phyloP scores from a whole-genome alignment of 768 basidiomycete species.

The Cyathus striatus region DNA sequence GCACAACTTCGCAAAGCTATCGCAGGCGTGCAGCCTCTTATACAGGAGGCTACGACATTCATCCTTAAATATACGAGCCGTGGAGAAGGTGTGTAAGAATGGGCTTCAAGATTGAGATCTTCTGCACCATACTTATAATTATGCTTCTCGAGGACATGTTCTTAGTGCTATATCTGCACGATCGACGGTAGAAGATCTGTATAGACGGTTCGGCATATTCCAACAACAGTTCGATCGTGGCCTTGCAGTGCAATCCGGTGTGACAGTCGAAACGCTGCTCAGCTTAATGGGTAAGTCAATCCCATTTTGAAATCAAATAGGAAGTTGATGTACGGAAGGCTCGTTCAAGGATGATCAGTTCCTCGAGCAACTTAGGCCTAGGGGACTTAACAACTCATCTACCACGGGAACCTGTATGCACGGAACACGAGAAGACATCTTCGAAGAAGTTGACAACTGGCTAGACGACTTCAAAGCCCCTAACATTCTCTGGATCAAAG shows the following conservation, averaged over 20 bases:
- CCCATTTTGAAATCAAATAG: background rate
- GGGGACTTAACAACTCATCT: conserved; percentile 1
- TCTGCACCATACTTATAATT: background rate
- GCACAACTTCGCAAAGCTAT: conserved; percentile 14
- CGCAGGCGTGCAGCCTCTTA: conserved; percentile 13
- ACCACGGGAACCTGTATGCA: background rate
- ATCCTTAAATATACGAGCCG: conserved; percentile 10
- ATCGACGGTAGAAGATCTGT: conserved; percentile 11
- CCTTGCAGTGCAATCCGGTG: conserved; percentile 13
- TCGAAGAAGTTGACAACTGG: conserved; percentile 11
- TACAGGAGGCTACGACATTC: conserved; percentile 17
- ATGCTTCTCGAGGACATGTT: conserved; percentile 4
- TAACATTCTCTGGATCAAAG: conserved; percentile 22
- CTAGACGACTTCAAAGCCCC: conserved; percentile 28
- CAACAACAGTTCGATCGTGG: conserved; percentile 18
- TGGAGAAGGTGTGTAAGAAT: conserved; percentile 6
- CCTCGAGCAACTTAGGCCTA: conserved; percentile 9
- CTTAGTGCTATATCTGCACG: conserved; percentile 6
- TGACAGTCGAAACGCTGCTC: conserved; percentile 8
- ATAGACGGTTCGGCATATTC: conserved; percentile 11
- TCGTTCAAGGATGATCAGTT: conserved; percentile 8
- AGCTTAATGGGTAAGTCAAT: conserved; percentile 6
- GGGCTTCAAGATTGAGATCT: background rate
- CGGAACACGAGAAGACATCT: conserved; percentile 12
- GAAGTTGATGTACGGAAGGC: background rate